A percentile compares a stretch with the other conserved stretches of the same genome.
Evolutionary conservation across 2,329 filamentous ascomycete species (phyloP).

Genomic region (Aureobasidium leucospermi): DNA sequence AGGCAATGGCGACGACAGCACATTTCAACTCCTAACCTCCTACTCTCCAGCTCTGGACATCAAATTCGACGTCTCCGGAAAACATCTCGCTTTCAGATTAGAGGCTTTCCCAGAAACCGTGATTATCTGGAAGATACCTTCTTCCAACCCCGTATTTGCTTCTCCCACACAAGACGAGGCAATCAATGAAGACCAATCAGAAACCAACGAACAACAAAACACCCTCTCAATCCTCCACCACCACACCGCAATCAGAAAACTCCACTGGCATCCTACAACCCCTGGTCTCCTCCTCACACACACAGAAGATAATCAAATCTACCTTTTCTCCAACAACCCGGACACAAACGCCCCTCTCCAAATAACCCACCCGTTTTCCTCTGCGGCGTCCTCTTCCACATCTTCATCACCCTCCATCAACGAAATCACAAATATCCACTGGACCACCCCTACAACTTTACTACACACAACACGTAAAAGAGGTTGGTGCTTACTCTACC

Average conservation of each 20-base stretch:
- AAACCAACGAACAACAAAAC: constrained; percentile 25
- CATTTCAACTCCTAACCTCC: constrained; percentile 23
- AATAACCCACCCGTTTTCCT: constrained; percentile 9
- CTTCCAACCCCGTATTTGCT: not conserved
- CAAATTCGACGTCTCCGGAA: not conserved
- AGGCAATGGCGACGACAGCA: constrained; percentile 22
- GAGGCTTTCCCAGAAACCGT: constrained; percentile 6
- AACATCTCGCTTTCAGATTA: not conserved
- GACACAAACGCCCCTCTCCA: constrained; percentile 18
- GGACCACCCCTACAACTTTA: constrained; percentile 27
- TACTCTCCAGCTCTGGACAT: constrained; percentile 18
- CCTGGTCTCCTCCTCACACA: constrained; percentile 35
- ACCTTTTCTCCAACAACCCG: constrained; percentile 29
- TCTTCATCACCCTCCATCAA: constrained; percentile 8
- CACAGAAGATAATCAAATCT: constrained; percentile 32
- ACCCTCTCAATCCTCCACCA: constrained; percentile 38
- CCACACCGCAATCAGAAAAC: constrained; percentile 35
- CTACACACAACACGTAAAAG: constrained; percentile 28
- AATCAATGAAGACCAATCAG: not conserved
- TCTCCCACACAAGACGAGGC: not conserved
- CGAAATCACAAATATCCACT: constrained; percentile 10
- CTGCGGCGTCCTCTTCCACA: constrained; percentile 15
- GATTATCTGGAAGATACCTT: constrained; percentile 21
- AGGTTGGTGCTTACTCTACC: constrained; percentile 35
- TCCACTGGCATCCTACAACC: constrained; percentile 37